Evolutionary conservation across 495 filamentous ascomycete species (phyloP).

Genomic region (Cercophora samala): DNA sequence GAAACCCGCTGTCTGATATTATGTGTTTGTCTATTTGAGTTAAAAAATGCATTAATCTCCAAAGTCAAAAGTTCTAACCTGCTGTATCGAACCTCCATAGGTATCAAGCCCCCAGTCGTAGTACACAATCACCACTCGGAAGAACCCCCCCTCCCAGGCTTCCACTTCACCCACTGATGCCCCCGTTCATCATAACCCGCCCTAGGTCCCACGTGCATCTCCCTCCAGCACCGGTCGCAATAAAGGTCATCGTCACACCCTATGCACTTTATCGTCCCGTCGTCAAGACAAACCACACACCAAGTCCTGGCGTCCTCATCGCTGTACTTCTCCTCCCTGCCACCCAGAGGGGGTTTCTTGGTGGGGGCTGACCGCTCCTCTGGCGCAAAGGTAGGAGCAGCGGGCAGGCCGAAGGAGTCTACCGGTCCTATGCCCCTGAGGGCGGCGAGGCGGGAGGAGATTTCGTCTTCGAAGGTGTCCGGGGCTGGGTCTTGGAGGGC

Average conservation of each 20-base stretch:
- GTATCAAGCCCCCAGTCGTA: no score
- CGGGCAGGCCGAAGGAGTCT: conserved; percentile 48
- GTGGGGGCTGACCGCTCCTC: conserved; percentile 35
- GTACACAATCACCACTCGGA: no score
- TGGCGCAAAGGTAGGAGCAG: conserved; percentile 52
- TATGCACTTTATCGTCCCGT: conserved; percentile 58
- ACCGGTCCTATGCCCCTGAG: conserved; percentile 34
- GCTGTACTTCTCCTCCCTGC: conserved; percentile 40
- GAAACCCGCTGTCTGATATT: no score
- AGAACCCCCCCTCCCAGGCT: background rate
- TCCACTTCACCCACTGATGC: conserved; percentile 46
- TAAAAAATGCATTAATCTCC: no score
- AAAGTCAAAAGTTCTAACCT: background rate
- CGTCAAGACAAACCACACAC: conserved; percentile 68
- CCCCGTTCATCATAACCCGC: conserved; percentile 56
- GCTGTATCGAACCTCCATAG: background rate
- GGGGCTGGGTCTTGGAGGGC: conserved; percentile 27
- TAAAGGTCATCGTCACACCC: conserved; percentile 66
- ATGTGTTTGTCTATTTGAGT: background rate
- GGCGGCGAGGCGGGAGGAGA: conserved; percentile 41
- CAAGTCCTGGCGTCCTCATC: conserved; percentile 64
- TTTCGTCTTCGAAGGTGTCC: conserved; percentile 34
- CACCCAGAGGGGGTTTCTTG: conserved; percentile 1
- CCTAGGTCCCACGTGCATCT: conserved; percentile 59
- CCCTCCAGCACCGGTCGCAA: conserved; percentile 64